Base-by-base conservation (phyloP, 176 grass and related monocot species). In the Miscanthus lutarioriparius region DNA sequence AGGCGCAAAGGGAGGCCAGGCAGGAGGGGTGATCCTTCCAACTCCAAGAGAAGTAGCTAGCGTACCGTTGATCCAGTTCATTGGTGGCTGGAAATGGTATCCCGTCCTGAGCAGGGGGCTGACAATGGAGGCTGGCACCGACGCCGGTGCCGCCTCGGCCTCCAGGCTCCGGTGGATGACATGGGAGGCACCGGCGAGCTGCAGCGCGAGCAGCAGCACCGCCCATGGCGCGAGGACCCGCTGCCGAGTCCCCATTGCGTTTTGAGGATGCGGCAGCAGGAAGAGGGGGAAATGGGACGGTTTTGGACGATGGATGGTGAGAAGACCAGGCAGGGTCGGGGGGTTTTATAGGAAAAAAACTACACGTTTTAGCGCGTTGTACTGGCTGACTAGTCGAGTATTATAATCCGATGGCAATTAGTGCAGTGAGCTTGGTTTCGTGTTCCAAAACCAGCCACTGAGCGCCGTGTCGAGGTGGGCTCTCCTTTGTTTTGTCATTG, bases 51-150 rank as follows among this genome's bases (percentile, higher is more conserved):
- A 63, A 8, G 15, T 32, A 66, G 74, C 23, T 39, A 41, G 25
- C 67, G 4, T 88, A 92, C 92, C 92, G 86, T 94, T 94, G 71
- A 94, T 94, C 90, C 90, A 94, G 63, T 94, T 89, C 41, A 0
- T 85, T 0, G 89, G 89, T 14, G 92, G 92, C 84, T 89, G 89
- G 81, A 94, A 94, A 38, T 94, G 92, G 17, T 88, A 94, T 4
- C 69, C 89, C 0, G 87, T 82, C 67, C 76, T 83, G 20, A 92
- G 71, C 28, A 86, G 36, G 47, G 92, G 81, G 85, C 48, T 79
- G 22, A 89, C 80, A 82, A 89, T 77, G 75, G 90, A 88, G 7
- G 72, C 6, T 32, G 87, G 85, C 64, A 89, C 87, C 16, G 85
- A 80, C 37, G 69, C 3, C 26, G 67, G 44, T 27, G 41, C 9